A percentile compares a stretch with the other conserved stretches of the same genome.
These are phyloP conservation scores for Amanita brunnescens DNA, from an alignment of 768 basidiomycete species.

Conservation along the genomic window DNA sequence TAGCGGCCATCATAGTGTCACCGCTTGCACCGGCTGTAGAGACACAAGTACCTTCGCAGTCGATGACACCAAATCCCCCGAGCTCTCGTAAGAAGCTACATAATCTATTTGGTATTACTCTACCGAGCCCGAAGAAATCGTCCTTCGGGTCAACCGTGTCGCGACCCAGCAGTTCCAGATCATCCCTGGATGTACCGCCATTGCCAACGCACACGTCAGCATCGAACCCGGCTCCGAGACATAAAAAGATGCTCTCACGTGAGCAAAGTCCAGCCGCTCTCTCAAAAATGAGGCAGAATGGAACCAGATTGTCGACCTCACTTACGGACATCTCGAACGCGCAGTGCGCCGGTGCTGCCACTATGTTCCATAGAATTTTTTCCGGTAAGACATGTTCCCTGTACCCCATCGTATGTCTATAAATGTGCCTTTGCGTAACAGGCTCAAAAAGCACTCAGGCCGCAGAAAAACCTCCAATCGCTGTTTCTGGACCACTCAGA, in stretches of 20 bases:
- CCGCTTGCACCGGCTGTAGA: neutral
- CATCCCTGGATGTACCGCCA: slow-evolving; percentile 16
- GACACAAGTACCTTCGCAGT: slow-evolving; percentile 11
- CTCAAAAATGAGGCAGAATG: slow-evolving; percentile 18
- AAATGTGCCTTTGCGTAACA: neutral
- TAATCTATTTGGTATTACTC: slow-evolving; percentile 37
- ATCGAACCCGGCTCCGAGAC: slow-evolving; percentile 21
- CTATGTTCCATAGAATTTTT: slow-evolving; percentile 24
- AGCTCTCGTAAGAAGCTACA: slow-evolving; percentile 32
- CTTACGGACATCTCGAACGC: slow-evolving; percentile 1
- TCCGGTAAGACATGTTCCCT: slow-evolving; percentile 16
- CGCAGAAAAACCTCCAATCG: slow-evolving; percentile 4
- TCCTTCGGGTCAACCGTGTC: slow-evolving; percentile 28
- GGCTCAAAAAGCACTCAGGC: neutral
- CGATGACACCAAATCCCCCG: slow-evolving; percentile 28
- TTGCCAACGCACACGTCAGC: slow-evolving; percentile 6
- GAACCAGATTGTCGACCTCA: slow-evolving; percentile 13
- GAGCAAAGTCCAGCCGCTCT: slow-evolving; percentile 24
- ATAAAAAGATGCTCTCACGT: slow-evolving; percentile 19
- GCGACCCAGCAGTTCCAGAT: slow-evolving; percentile 18
- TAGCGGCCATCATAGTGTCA: slow-evolving; percentile 22
- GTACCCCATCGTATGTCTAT: neutral
- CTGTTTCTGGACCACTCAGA: slow-evolving; percentile 25
- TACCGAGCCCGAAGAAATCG: slow-evolving; percentile 27
- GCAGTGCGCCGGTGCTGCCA: slow-evolving; percentile 14